Evolutionary conservation across 345 rosid genomes (phyloP).

Genomic region (Eutrema yunnanense): DNA sequence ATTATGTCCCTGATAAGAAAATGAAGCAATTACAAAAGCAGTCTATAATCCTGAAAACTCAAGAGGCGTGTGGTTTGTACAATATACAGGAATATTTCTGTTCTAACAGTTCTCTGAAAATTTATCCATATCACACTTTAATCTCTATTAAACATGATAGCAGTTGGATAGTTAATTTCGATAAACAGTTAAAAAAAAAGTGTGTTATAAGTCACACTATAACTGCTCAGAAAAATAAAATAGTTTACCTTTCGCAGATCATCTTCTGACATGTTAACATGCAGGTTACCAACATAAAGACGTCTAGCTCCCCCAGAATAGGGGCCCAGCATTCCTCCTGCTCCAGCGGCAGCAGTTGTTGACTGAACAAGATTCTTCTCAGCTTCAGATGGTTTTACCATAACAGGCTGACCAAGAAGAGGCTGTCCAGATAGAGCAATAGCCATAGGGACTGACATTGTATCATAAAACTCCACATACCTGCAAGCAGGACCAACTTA

Average conservation of each 20-base stretch:
- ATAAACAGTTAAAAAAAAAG: neutral
- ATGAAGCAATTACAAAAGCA: neutral
- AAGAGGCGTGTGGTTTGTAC: neutral
- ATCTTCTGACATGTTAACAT: constrained; percentile 78
- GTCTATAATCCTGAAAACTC: neutral
- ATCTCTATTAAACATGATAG: neutral
- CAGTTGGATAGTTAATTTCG: neutral
- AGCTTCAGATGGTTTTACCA: constrained; percentile 99
- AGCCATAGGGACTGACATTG: constrained; percentile 99
- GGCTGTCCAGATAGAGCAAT: constrained; percentile 97
- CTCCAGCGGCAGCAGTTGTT: constrained; percentile 58
- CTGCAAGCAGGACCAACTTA: constrained; percentile 38
- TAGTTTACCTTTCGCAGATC: constrained; percentile 72
- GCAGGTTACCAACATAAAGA: constrained; percentile 91
- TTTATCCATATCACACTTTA: neutral
- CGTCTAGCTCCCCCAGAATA: constrained; percentile 87
- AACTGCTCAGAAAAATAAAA: neutral
- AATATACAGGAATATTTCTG: neutral
- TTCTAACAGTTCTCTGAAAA: too few species aligned
- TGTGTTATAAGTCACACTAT: neutral
- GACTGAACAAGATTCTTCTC: constrained; percentile 98
- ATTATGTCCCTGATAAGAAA: neutral
- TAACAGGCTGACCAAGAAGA: constrained; percentile 91
- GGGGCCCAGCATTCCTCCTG: constrained; percentile 58
- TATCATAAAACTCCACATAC: constrained; percentile 92